Percentiles rank a stretch among this genome's conserved stretches.
phyloP scores from a whole-genome alignment of 495 filamentous ascomycete species.

The Elaphomyces granulatus region DNA sequence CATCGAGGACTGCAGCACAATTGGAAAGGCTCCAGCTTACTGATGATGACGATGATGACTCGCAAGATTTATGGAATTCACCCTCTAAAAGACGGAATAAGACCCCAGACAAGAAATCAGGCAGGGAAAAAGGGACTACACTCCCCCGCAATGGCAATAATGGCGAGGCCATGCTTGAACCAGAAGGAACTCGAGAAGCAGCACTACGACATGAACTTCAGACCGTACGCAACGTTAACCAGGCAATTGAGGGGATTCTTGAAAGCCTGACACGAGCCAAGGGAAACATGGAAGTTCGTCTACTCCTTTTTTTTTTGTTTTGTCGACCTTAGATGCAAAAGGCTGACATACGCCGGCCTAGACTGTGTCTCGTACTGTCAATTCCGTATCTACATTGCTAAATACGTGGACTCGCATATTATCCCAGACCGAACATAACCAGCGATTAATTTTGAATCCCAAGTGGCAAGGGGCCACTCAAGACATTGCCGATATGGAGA shows the following conservation, averaged over 20 bases:
- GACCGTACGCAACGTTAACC: conserved; percentile 68
- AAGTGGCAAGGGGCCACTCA: conserved; percentile 79
- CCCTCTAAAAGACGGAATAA: conserved; percentile 38
- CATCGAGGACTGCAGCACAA: conserved; percentile 28
- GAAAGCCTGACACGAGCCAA: conserved; percentile 65
- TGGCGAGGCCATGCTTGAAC: conserved; percentile 44
- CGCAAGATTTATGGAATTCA: conserved; percentile 60
- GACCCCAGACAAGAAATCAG: conserved; percentile 8
- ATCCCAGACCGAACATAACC: conserved; percentile 93
- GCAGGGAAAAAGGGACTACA: conserved; percentile 22
- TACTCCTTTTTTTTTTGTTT: background rate
- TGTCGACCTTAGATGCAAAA: too few relatives aligned
- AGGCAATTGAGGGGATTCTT: conserved; percentile 73
- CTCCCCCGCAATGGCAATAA: conserved; percentile 34
- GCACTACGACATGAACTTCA: conserved; percentile 65
- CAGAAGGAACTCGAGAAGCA: conserved; percentile 56
- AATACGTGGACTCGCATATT: conserved; percentile 94
- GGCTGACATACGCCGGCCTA: conserved; percentile 18
- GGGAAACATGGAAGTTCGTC: conserved; percentile 75
- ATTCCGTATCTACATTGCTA: conserved; percentile 81
- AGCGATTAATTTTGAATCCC: conserved; percentile 76
- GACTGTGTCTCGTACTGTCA: conserved; percentile 76
- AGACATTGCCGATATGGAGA: conserved; percentile 71
- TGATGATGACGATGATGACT: conserved; percentile 46
- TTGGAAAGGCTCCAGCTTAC: conserved; percentile 39